These are phyloP conservation scores for Monilinia fructicola DNA, from an alignment of 2,329 filamentous ascomycete genomes.

Conservation along the genomic window DNA sequence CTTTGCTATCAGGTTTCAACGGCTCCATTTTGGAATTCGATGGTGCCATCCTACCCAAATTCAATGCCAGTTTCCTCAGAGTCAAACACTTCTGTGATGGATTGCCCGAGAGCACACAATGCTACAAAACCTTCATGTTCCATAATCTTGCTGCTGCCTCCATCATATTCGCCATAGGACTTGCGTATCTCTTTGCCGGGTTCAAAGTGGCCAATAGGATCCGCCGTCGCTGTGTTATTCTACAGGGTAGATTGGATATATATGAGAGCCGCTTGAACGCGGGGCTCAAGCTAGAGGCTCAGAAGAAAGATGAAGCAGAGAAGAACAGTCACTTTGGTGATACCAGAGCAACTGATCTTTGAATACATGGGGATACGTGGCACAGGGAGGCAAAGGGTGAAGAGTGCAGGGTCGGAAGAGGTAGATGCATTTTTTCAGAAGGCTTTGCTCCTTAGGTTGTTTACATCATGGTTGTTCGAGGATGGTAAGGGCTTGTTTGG, in stretches of 20 bases:
- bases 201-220: background rate
- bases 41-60: background rate
- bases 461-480: background rate
- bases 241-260: background rate
- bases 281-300: background rate
- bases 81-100: background rate
- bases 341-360: background rate
- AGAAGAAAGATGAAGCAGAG: background rate
- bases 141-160: background rate
- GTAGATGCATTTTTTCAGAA: background rate
- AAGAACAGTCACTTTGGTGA: background rate
- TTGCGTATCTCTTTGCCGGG: background rate
- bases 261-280: background rate
- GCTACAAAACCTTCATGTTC: background rate
- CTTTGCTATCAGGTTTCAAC: background rate
- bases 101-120: background rate
- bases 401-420: background rate
- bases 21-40: background rate
- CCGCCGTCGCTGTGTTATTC: too few species aligned
- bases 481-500: background rate
- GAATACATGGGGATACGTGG: background rate
- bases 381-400: background rate
- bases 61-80: background rate
- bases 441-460: background rate
- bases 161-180: background rate